Percentiles rank a stretch among this genome's conserved stretches.
Evolutionary conservation across 176 grass and related monocot genomes (phyloP).

Genomic region (Elaeis guineensis): DNA sequence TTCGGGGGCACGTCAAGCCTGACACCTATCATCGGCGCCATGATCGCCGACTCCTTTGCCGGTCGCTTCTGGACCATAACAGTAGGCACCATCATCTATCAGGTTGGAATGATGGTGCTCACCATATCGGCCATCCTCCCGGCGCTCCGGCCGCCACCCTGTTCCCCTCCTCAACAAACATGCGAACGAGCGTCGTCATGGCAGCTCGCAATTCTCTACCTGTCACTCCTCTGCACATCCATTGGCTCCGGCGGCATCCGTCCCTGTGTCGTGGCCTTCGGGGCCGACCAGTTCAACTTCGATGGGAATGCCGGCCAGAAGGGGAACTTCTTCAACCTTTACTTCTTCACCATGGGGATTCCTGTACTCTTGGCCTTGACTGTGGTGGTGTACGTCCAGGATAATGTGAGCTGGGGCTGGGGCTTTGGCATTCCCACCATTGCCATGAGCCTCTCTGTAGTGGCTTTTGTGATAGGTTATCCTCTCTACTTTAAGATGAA

Average conservation of each 20-base stretch:
- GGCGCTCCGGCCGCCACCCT: conserved; percentile 40
- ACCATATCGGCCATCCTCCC: conserved; percentile 54
- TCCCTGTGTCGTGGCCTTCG: conserved; percentile 65
- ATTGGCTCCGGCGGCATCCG: conserved; percentile 64
- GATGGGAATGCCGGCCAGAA: conserved; percentile 2
- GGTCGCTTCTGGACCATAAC: conserved; percentile 81
- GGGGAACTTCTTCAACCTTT: conserved; percentile 63
- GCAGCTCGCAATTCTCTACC: conserved; percentile 54
- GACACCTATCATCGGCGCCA: conserved; percentile 60
- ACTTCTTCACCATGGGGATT: conserved; percentile 48
- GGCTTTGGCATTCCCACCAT: conserved; percentile 53
- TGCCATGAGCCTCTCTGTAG: conserved; percentile 39
- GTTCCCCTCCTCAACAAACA: conserved; percentile 20
- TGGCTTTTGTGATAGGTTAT: conserved; percentile 49
- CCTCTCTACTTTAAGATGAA: conserved; percentile 46
- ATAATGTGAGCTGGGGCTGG: conserved; percentile 64
- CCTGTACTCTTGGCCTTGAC: conserved; percentile 44
- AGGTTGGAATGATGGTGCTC: conserved; percentile 75
- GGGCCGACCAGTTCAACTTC: conserved; percentile 67
- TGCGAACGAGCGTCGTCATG: conserved; percentile 40
- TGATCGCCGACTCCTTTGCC: conserved; percentile 74
- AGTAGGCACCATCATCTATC: conserved; percentile 61
- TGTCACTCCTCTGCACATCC: conserved; percentile 54
- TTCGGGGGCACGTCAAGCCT: conserved; percentile 54
- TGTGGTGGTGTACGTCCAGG: conserved; percentile 51